Base-by-base conservation (phyloP, 2,329 filamentous ascomycete species). In the Fusarium floridanum region DNA sequence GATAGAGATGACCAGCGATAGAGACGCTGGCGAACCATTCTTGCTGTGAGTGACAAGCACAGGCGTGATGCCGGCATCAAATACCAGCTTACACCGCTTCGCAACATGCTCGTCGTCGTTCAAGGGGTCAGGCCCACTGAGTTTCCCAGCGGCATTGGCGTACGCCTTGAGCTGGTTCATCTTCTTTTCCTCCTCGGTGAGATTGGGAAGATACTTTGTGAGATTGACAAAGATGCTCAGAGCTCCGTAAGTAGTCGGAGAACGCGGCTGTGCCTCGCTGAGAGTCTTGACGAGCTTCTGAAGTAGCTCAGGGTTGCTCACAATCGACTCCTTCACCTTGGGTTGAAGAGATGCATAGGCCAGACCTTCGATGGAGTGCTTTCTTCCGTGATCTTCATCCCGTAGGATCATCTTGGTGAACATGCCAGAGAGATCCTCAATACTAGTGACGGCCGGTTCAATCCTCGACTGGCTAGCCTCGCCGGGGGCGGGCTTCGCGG, bases 81-180 rank as follows among this genome's bases (percentile, higher is more conserved):
- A 93, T 14, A 98, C 88, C 12, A 88, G 89, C 80, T 90, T 91
- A 82, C 96, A 98, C 27, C 97, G 91, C 70, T 89, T 88, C 17
- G 90, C 87, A 37, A 97, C 95, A 74, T 94, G 91, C 3, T 92
- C 87, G 67, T 97, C 92, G 70, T 95, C 90, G 67, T 97, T 92
- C 0, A 97, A 86, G 9, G 91, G 90, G 79, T 95, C 91, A 0
- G 89, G 86, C 4, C 88, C 85, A 0, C 86, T 81, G n/a, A 89
- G 80, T 70, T 90, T 89, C 78, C 94, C 95, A 6, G 92, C 91
- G 1, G 95, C 93, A 80, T 97, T 94, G 16, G 97, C 97, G 78
- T 98, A 99, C 3, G 95, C 94, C 85, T 97, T 98, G 53, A 99
- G 89, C 81, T 99, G 94, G 7, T 90, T 90, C 85, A 99, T 94